Base-by-base conservation (phyloP, 2,329 filamentous ascomycete species). In the Colletotrichum orbiculare region DNA sequence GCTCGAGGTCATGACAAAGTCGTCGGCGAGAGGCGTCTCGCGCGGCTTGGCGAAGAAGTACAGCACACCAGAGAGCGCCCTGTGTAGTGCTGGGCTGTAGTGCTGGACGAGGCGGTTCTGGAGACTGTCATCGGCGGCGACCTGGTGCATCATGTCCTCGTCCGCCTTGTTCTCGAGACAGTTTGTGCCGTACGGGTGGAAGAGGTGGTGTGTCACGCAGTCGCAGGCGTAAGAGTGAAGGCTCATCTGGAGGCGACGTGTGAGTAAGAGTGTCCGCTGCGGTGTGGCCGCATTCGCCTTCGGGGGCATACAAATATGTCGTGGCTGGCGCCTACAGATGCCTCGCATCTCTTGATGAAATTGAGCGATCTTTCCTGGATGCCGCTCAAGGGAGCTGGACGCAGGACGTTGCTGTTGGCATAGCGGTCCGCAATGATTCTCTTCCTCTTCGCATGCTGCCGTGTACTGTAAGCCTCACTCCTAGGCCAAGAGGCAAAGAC, bases 181-280 rank as follows among this genome's bases (percentile, higher is more conserved):
- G 65, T 88, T 80, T 2, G 87, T 85, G 2, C 89, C 89, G 62
- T 87, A 82, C 0, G 89, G 88, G 59, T 89, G 87, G 71, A 92
- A 90, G n/a, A 92, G 80, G 68, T 91, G 88, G 70, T 90, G 87
- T 0, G 88, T 89, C 35, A 88, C 84, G 69, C 89, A 90, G 71
- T 92, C 89, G 57, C 91, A 87, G 1, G 89, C 89, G 72, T 89
- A 92, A 34, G 89, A 84, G 67, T 92, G 89, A 2, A 91, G 78
- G 10, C 65, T 62, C 66, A 68, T 68, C 67, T 68, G 45, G 12
- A 3, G 7, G 46, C n/a, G n/a, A 47, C 13, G 6, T n/a, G 35
- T 67, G 17, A 13, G 5, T 49, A 37, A 34, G 41, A 8, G 15
- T 46, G 6, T 13, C 13, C 37, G 34, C 70, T 54, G 71, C 71